Evolutionary conservation across 1,139 yeast species (phyloP).

Genomic region (Taphrina populina): DNA sequence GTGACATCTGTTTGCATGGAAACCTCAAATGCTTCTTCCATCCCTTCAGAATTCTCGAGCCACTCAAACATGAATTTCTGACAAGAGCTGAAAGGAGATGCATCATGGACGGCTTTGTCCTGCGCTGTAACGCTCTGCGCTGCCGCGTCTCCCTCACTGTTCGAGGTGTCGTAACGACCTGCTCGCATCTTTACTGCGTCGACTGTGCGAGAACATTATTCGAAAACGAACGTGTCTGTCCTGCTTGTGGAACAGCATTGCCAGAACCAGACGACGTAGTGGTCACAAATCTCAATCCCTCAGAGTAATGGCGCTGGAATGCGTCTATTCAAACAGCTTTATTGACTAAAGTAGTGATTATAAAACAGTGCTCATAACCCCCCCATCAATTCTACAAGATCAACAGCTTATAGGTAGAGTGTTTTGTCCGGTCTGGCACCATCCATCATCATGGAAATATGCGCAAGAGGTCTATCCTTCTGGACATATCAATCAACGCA

Average conservation of each 20-base stretch:
- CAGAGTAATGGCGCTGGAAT: constrained; percentile 33
- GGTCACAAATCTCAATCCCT: constrained; percentile 36
- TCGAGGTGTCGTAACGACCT: constrained; percentile 38
- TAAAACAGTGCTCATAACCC: constrained; percentile 32
- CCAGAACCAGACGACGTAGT: constrained; percentile 37
- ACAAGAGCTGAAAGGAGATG: no score
- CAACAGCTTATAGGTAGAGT: constrained; percentile 29
- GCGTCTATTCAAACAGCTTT: background rate
- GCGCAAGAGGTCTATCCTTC: constrained; percentile 36
- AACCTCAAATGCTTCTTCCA: no score
- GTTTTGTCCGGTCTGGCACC: constrained; percentile 38
- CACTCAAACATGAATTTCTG: no score
- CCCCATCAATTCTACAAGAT: background rate
- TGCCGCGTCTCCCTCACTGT: constrained; percentile 35
- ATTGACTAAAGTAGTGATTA: constrained; percentile 33
- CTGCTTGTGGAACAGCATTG: constrained; percentile 36
- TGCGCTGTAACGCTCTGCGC: constrained; percentile 36
- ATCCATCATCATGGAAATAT: constrained; percentile 36
- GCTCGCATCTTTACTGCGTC: constrained; percentile 38
- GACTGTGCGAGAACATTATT: constrained; percentile 36
- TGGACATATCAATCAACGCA: constrained; percentile 39
- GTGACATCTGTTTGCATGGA: no score
- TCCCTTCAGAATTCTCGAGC: no score
- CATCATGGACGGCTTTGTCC: constrained; percentile 22
- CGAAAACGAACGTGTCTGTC: constrained; percentile 32